These are phyloP conservation scores for Talaromyces nanjingensis DNA, from an alignment of 495 filamentous ascomycete genomes.

Conservation along the genomic window DNA sequence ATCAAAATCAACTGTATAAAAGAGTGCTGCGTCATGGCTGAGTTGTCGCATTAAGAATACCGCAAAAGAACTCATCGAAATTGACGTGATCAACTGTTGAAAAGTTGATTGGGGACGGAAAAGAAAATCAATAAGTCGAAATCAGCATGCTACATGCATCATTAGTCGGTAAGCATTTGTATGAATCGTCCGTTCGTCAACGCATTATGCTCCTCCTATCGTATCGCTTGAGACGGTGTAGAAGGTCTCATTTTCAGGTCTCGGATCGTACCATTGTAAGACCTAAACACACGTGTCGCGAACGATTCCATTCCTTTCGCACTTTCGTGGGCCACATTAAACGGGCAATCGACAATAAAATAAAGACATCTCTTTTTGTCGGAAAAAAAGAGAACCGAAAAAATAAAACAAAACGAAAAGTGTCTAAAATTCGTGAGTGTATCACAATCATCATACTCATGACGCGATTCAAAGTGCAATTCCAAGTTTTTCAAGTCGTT, in stretches of 20 bases:
- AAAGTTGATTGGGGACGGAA: background rate
- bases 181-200: background rate
- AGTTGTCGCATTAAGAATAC: background rate
- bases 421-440: background rate
- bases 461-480: background rate
- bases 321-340: background rate
- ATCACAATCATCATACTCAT: background rate
- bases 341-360: background rate
- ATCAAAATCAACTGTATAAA: slow-evolving; percentile 9
- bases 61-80: background rate
- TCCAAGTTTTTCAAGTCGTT: background rate
- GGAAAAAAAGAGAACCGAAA: background rate
- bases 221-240: background rate
- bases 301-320: background rate
- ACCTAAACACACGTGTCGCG: background rate
- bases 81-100: background rate
- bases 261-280: background rate
- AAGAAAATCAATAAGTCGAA: background rate
- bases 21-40: background rate
- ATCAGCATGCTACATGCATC: slow-evolving; percentile 5
- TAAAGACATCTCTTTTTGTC: background rate
- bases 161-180: slow-evolving; percentile 1
- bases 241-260: background rate
- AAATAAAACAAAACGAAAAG: background rate
- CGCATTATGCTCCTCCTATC: slow-evolving; percentile 1